These are phyloP conservation scores for Coemansia aciculifera DNA, from an alignment of 192 early-diverging fungal species.

Conservation along the genomic window DNA sequence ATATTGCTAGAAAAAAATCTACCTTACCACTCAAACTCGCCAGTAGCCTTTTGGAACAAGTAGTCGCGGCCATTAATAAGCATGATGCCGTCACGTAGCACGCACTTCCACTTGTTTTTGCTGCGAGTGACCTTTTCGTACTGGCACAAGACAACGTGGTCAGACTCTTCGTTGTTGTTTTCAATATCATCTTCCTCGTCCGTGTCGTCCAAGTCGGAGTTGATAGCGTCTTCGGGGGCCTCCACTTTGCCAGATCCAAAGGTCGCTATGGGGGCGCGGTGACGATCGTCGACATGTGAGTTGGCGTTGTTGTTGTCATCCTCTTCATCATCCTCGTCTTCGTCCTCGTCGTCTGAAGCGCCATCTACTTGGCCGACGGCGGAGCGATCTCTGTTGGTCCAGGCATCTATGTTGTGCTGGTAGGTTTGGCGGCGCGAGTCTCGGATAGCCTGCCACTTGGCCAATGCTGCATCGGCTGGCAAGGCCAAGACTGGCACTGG, in stretches of 20 bases:
- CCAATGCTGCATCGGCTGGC: slow-evolving; percentile 15
- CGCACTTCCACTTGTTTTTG: slow-evolving; percentile 99
- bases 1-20: neutral
- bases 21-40: slow-evolving; percentile 95
- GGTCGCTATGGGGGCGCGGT: neutral
- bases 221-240: slow-evolving; percentile 62
- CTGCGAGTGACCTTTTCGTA: slow-evolving; percentile 87
- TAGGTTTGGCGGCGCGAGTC: slow-evolving; percentile 19
- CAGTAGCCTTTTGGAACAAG: slow-evolving; percentile 89
- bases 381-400: slow-evolving; percentile 7
- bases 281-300: slow-evolving; percentile 37
- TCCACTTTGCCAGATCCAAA: slow-evolving; percentile 15
- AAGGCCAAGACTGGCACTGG: neutral
- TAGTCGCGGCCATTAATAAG: slow-evolving; percentile 94
- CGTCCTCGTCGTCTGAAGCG: slow-evolving; percentile 38
- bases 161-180: slow-evolving; percentile 62
- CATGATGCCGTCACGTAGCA: slow-evolving; percentile 95
- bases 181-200: slow-evolving; percentile 68
- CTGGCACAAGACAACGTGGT: slow-evolving; percentile 74
- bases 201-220: slow-evolving; percentile 75
- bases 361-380: slow-evolving; percentile 42
- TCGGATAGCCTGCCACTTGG: slow-evolving; percentile 24
- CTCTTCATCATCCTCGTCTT: slow-evolving; percentile 34
- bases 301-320: slow-evolving; percentile 10
- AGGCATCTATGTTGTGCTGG: slow-evolving; percentile 1